Conservation (phyloP, 2,329 filamentous ascomycete genomes). For the Diaporthe sp. region DNA sequence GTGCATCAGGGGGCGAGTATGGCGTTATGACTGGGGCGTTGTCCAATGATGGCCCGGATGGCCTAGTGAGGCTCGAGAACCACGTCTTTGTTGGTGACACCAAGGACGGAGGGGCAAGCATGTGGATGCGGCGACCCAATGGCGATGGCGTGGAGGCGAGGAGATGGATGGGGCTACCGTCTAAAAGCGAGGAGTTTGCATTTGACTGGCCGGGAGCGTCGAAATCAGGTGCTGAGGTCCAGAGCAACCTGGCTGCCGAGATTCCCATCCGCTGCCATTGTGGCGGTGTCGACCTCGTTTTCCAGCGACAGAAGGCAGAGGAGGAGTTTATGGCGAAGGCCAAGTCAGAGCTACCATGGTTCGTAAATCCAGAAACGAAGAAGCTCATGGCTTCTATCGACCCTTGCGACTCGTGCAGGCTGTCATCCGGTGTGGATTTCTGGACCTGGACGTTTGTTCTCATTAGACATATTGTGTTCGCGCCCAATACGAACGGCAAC, state of each 20-base stretch:
- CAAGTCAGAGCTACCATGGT: constrained; percentile 54
- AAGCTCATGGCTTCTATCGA: constrained; percentile 58
- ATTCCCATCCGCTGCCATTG: constrained; percentile 61
- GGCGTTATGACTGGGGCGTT: constrained; percentile 56
- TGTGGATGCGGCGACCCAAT: constrained; percentile 58
- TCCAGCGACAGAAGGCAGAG: constrained; percentile 50
- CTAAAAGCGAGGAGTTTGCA: constrained; percentile 48
- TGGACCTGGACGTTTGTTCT: constrained; percentile 60
- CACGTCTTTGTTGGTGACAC: constrained; percentile 66
- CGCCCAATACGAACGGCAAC: constrained; percentile 16
- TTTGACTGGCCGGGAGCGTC: constrained; percentile 44
- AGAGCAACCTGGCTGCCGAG: constrained; percentile 40
- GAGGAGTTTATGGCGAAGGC: constrained; percentile 46
- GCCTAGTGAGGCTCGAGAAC: constrained; percentile 50
- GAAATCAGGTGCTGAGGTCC: constrained; percentile 40
- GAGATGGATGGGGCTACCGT: constrained; percentile 46
- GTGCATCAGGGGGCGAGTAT: constrained; percentile 42
- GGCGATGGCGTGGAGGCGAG: constrained; percentile 45
- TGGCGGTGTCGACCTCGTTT: constrained; percentile 58
- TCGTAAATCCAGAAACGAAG: constrained; percentile 57
- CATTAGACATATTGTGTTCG: constrained; percentile 56
- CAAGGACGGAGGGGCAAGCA: constrained; percentile 63
- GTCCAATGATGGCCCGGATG: constrained; percentile 46
- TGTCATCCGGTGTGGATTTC: constrained; percentile 57
- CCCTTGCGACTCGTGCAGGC: constrained; percentile 62